phyloP scores from a whole-genome alignment of 2,329 filamentous ascomycete species.

The Pseudogymnoascus destructans region DNA sequence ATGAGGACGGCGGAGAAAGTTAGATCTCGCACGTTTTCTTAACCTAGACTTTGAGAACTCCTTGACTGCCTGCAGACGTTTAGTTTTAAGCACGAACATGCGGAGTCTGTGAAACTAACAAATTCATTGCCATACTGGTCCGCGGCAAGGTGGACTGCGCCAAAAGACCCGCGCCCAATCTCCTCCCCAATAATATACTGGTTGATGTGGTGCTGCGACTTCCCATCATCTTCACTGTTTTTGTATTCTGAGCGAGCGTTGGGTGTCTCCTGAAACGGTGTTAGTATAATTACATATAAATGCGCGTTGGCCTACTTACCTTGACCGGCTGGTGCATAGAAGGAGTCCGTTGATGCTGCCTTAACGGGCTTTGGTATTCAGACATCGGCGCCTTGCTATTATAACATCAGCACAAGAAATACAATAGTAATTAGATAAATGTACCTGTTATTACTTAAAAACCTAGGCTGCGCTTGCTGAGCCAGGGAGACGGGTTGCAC shows the following conservation, averaged over 20 bases:
- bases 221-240: conserved; percentile 71
- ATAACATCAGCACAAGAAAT: background rate
- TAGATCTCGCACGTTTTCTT: conserved; percentile 79
- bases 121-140: conserved; percentile 91
- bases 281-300: conserved; percentile 1
- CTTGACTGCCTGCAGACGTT: conserved; percentile 63
- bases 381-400: conserved; percentile 29
- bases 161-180: conserved; percentile 93
- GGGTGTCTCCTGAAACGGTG: conserved; percentile 59
- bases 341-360: conserved; percentile 49
- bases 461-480: conserved; percentile 1
- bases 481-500: background rate
- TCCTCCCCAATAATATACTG: conserved; percentile 91
- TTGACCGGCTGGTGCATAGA: conserved; percentile 51
- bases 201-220: conserved; percentile 75
- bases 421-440: background rate
- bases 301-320: conserved; percentile 27
- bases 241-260: conserved; percentile 79
- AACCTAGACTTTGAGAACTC: conserved; percentile 92
- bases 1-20: conserved; percentile 59
- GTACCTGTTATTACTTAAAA: background rate
- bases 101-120: conserved; percentile 41
- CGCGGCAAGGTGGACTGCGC: conserved; percentile 76
- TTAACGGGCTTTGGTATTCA: conserved; percentile 41
- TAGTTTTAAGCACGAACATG: conserved; percentile 13